A percentile compares a stretch with the other conserved stretches of the same genome.
Evolutionary conservation across 2,329 filamentous ascomycete genomes (phyloP).

Genomic region (Penicillium sp.): DNA sequence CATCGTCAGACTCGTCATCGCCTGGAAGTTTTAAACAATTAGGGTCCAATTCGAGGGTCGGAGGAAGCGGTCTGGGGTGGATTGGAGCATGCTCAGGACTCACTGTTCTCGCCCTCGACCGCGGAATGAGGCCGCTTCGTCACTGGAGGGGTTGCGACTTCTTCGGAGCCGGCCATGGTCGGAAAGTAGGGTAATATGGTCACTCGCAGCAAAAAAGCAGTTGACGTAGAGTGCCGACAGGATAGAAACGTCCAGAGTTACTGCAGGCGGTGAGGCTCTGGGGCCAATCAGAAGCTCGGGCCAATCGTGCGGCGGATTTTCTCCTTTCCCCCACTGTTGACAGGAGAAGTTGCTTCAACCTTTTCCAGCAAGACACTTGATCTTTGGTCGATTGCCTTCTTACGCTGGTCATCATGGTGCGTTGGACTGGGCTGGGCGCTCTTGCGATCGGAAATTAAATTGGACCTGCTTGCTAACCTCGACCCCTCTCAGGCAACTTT

Average conservation of each 20-base stretch:
- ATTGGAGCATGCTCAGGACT: conserved; percentile 11
- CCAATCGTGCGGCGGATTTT: conserved; percentile 27
- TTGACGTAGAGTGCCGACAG: neutral
- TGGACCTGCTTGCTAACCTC: conserved; percentile 6
- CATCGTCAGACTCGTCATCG: conserved; percentile 68
- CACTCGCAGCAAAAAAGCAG: conserved; percentile 6
- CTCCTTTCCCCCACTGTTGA: conserved; percentile 31
- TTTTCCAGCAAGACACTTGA: conserved; percentile 23
- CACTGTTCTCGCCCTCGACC: conserved; percentile 49
- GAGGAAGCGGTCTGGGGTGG: conserved; percentile 13
- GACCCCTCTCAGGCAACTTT: conserved; percentile 36
- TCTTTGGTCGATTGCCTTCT: conserved; percentile 21
- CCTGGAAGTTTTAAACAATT: conserved; percentile 21
- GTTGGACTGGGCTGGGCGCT: neutral
- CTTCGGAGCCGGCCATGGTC: conserved; percentile 33
- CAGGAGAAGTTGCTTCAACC: conserved; percentile 22
- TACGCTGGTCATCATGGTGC: conserved; percentile 33
- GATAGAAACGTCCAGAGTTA: conserved; percentile 14
- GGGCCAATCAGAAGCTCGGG: conserved; percentile 25
- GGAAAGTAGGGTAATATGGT: neutral
- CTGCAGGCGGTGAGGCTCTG: conserved; percentile 22
- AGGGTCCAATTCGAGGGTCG: neutral
- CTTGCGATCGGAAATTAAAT: neutral
- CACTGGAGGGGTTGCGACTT: conserved; percentile 28
- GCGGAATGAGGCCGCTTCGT: conserved; percentile 61